Percentiles rank a stretch among this genome's conserved stretches.
Evolutionary conservation across 345 rosid genomes (phyloP).

Genomic region (Euphorbia tirucalli): DNA sequence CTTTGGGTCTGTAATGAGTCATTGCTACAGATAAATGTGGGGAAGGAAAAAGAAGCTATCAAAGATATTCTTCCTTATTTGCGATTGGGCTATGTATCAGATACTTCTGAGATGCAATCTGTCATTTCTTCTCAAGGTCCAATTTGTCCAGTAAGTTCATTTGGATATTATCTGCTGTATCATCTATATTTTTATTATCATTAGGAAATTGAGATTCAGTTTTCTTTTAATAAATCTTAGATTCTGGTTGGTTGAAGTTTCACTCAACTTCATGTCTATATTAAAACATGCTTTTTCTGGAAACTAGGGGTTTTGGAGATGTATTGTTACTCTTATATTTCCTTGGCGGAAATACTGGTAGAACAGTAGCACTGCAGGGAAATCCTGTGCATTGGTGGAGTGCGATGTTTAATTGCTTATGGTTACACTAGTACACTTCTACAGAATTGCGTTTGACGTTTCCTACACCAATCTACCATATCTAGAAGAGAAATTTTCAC

Average conservation of each 20-base stretch:
- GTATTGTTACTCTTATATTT: background rate
- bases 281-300: background rate
- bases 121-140: conserved; percentile 98
- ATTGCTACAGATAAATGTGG: conserved; percentile 57
- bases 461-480: no score
- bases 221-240: no score
- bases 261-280: background rate
- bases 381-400: no score
- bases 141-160: conserved; percentile 71
- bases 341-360: no score
- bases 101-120: conserved; percentile 85
- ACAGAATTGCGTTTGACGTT: no score
- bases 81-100: conserved; percentile 85
- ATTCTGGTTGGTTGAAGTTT: conserved; percentile 4
- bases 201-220: background rate
- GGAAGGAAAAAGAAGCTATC: conserved; percentile 86
- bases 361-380: no score
- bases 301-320: conserved; percentile 3
- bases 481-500: no score
- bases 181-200: background rate
- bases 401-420: no score
- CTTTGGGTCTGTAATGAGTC: conserved; percentile 18
- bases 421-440: no score
- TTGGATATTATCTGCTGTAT: background rate
- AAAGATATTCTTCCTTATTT: conserved; percentile 88